Base-by-base conservation (phyloP, 257 asterid species). In the Forsythia viridissima region DNA sequence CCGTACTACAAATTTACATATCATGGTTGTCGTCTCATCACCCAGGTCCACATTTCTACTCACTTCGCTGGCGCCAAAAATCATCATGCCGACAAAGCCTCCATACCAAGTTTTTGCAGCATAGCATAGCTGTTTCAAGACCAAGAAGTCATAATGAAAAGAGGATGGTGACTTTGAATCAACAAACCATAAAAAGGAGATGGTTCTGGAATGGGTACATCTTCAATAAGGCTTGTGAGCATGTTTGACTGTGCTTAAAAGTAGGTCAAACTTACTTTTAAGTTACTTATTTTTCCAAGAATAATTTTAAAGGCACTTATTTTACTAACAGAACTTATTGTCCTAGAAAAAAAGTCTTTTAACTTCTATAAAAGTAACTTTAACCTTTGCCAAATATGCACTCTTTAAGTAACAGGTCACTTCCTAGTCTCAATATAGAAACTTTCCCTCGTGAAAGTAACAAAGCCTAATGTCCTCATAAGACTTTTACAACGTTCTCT, bases 81-180 rank as follows among this genome's bases (percentile, higher is more conserved):
- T 89, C 98, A 93, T 93, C 98, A 93, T 87, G 37, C 98, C 98
- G 38, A 93, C 80, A 77, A 91, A 93, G 59, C 97, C 98, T 73
- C 98, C 93, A 12, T 89, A 87, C 97, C 96, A 93, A 2, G 98
- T 91, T 87, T 90, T 93, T 74, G 98, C 97, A 77, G 98, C 98
- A 73, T 91, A 93, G 83, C 98, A 93, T 36, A 90, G 89, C 98
- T 93, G 89, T 68, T 74, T 79, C 80, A 76, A 66, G 57, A 57
- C 42, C 75, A 46, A 71, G 55, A 82, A 8, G 12, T 36, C 5
- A 12, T 44, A 66, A 70, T 8, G 41, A 30, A 37, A 12, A 51
- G 51, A 38, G 13, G 71, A 36, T 24, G 13, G 21, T 73, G 8
- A 73, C 16, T 63, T 59, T 21, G 21, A 44, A 55, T 55, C 65